Base-by-base conservation (phyloP, 1,284 basidiomycete genomes). In the Malassezia restricta region DNA sequence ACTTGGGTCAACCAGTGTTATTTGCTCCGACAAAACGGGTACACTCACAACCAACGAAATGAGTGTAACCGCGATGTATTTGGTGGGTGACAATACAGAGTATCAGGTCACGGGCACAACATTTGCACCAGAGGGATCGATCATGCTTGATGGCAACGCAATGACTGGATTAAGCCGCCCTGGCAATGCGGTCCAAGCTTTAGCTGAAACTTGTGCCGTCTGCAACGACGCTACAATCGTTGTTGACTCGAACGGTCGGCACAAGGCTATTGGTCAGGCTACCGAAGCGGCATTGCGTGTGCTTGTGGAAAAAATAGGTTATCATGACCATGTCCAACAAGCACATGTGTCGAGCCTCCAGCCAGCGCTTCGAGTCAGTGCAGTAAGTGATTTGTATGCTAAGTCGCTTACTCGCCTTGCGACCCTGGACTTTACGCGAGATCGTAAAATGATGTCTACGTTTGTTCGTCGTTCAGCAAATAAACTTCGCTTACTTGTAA, bases 391-490 rank as follows among this genome's bases (percentile, higher is more conserved):
- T 76, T 82, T 85, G 46, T 80, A 84, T 74, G 83, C 86, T 68
- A 86, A 89, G 62, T 77, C 78, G 43, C 83, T 88, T 66, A 78
- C 83, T 15, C 83, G 90, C 56, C 78, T 94, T 9, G 76, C 92
- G 59, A 96, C 91, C 2, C 91, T 98, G 70, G 92, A 96, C 74
- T 98, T 98, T 76, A 87, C 88, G 28, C 84, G 92, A 32, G 94
- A 98, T 75, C 86, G 92, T 73, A 98, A 96, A 77, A 91, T 90
- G 80, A 98, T 96, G 92, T 95, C 91, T 24, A 89, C 94, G 35
- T 81, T 96, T 43, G 83, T 86, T 44, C 51, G 62, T 35, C 79
- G 77, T 56, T 75, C 79, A 56, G 78, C 81, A 57, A 79, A 78
- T 8, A 74, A 75, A 5, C 82, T 82, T 33, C 79, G 66, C n/a